phyloP scores from a whole-genome alignment of 148 eudicot species.

The Camellia sinensis region DNA sequence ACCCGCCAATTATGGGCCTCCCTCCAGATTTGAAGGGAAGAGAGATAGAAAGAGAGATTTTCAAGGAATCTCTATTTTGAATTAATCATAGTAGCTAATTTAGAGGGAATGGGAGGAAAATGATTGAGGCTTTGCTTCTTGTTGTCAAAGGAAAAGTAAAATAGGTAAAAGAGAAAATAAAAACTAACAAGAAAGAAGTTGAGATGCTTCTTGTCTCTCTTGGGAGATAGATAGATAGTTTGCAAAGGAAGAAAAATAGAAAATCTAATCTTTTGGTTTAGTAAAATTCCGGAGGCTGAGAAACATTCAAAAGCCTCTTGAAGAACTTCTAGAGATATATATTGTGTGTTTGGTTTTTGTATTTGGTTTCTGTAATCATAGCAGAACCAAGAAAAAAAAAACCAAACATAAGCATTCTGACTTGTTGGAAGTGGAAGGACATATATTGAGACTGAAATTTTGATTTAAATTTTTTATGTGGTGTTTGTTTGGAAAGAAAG shows the following conservation, averaged over 20 bases:
- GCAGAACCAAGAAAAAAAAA: too few relatives aligned
- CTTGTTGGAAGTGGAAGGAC: too few relatives aligned
- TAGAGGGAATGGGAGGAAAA: background rate
- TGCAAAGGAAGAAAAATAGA: background rate
- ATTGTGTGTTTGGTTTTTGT: background rate
- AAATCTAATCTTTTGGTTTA: background rate
- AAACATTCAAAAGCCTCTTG: background rate
- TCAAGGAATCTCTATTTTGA: background rate
- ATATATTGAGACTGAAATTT: too few relatives aligned
- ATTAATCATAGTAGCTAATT: background rate
- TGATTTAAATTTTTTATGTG: too few relatives aligned
- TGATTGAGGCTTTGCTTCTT: background rate
- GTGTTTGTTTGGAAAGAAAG: too few relatives aligned
- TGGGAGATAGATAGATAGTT: too few relatives aligned
- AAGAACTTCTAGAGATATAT: background rate
- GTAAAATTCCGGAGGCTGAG: background rate
- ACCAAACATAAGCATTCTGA: too few relatives aligned
- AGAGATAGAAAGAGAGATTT: slow-evolving; percentile 1
- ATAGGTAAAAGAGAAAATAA: background rate
- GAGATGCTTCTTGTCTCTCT: background rate
- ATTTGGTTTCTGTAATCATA: background rate
- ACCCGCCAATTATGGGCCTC: slow-evolving; percentile 5
- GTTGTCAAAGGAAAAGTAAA: background rate
- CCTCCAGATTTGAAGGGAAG: background rate
- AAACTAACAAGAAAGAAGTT: background rate